Evolutionary conservation across 2,329 filamentous ascomycete genomes (phyloP), one percentile per base, ranked within the genome.

Genomic region (Neobulgaria alba): DNA sequence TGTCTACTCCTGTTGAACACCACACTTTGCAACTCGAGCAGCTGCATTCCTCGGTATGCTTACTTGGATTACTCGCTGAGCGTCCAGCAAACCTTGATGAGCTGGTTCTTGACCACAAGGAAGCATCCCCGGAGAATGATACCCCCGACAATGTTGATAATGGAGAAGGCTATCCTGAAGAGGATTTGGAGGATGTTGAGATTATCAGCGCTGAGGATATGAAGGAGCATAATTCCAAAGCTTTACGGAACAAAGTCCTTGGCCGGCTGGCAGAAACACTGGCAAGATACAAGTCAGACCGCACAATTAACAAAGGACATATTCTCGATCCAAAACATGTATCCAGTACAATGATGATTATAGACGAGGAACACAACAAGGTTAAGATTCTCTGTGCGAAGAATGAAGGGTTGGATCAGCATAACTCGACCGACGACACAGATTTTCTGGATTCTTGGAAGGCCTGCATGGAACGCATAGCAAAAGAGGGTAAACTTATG

Each of bases 241-340:
- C 21, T 19, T 37, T 37, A 26, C 21, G 21, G 33, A 42, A 42
- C 33, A 36, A 42, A 37, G 36, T 43, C 41, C 41, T 43, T 36
- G 41, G 39, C 23, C 41, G 41, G 23, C 23, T 38, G 20, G 41
- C 41, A 29, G 41, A 43, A 43, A 43, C 23, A 39, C 36, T 43
- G 23, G 41, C 36, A 43, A 43, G 36, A 43, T 43, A 43, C 20
- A 43, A 43, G 36, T 39, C 41, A 31, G 36, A 43, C 31, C 36
- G 19, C 36, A 43, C 18, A 43, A 36, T 19, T 20, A 31, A 31
- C 29, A 43, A 43, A 43, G 41, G 31, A 17, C 20, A 30, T 21
- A 35, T 42, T 19, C 40, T 42, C 35, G 35, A 33, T 34, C 40
- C 40, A 15, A 42, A 42, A 33, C 40, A 42, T 35, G 38, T 41